phyloP scores from a whole-genome alignment of 257 asterid species.

The Craterostigma plantagineum region DNA sequence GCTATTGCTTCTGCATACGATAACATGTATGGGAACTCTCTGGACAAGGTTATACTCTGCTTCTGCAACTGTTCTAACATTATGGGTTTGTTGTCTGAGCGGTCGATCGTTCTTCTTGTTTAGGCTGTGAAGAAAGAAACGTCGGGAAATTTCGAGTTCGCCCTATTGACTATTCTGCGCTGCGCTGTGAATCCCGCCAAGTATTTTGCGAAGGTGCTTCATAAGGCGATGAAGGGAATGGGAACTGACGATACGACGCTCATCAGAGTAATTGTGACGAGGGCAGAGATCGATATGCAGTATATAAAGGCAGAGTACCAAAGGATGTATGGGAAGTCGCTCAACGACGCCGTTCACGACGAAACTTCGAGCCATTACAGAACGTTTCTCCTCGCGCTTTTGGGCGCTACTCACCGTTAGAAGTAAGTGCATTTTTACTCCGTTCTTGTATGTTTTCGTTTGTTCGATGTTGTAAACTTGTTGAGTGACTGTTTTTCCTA shows the following conservation, averaged over 20 bases:
- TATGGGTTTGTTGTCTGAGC: not conserved
- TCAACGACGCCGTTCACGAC: slow-evolving; percentile 42
- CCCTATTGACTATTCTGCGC: slow-evolving; percentile 44
- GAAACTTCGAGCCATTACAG: slow-evolving; percentile 66
- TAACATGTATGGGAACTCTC: slow-evolving; percentile 42
- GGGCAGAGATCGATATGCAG: slow-evolving; percentile 86
- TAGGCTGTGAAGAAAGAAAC: slow-evolving; percentile 84
- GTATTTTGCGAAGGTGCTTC: slow-evolving; percentile 72
- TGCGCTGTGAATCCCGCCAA: slow-evolving; percentile 68
- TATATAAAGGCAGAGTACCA: slow-evolving; percentile 73
- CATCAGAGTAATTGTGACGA: slow-evolving; percentile 50
- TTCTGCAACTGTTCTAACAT: no score
- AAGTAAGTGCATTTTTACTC: no score
- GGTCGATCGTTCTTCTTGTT: slow-evolving; percentile 11
- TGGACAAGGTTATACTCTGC: slow-evolving; percentile 34
- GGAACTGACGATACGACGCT: slow-evolving; percentile 74
- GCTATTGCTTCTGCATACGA: slow-evolving; percentile 51
- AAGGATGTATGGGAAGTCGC: slow-evolving; percentile 48
- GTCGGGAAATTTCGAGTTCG: slow-evolving; percentile 61
- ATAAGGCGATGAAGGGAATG: slow-evolving; percentile 81
- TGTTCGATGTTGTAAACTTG: no score
- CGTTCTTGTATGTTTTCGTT: no score
- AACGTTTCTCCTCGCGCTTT: slow-evolving; percentile 58
- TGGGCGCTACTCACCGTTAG: slow-evolving; percentile 34
- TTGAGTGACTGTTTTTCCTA: no score